Conservation (phyloP, 352 stramenopile genomes). For the Thraustochytrium striatum region DNA sequence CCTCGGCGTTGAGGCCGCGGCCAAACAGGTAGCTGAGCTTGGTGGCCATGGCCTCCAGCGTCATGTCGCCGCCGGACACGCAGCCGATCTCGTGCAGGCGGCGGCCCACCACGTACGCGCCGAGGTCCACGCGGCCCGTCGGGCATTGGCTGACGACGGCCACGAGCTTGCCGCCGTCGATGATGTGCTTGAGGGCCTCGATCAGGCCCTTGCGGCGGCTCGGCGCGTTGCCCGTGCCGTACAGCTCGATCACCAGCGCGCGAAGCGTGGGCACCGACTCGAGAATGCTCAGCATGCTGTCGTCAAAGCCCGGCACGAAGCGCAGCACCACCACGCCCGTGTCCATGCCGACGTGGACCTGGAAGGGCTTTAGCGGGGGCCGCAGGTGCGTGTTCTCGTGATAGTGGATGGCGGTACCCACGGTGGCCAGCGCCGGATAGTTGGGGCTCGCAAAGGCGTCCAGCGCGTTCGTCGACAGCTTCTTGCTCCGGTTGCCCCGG, state of each 20-base stretch:
- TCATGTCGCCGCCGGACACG: constrained; percentile 92
- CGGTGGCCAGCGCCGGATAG: constrained; percentile 81
- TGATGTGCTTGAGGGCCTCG: constrained; percentile 70
- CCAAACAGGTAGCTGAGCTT: constrained; percentile 92
- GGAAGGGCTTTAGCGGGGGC: constrained; percentile 75
- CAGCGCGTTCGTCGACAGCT: constrained; percentile 88
- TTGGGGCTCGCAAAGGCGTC: constrained; percentile 94
- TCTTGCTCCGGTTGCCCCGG: constrained; percentile 87
- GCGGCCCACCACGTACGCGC: constrained; percentile 85
- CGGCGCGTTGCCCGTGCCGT: constrained; percentile 90
- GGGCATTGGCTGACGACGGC: constrained; percentile 89
- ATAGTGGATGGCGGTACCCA: constrained; percentile 85
- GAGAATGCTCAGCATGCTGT: constrained; percentile 76
- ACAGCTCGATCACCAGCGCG: constrained; percentile 84
- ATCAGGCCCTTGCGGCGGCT: constrained; percentile 78
- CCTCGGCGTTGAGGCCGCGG: constrained; percentile 63
- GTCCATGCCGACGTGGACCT: constrained; percentile 79
- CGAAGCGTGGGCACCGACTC: constrained; percentile 56
- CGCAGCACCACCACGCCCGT: constrained; percentile 85
- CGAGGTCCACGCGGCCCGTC: constrained; percentile 80
- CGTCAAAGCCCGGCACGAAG: constrained; percentile 76
- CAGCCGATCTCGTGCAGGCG: constrained; percentile 81
- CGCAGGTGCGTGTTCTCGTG: constrained; percentile 79
- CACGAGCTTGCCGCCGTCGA: constrained; percentile 76
- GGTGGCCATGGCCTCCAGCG: constrained; percentile 82